A percentile compares a stretch with the other conserved stretches of the same genome.
Conservation (phyloP, 1,284 basidiomycete species). For the Coriolopsis trogii region DNA sequence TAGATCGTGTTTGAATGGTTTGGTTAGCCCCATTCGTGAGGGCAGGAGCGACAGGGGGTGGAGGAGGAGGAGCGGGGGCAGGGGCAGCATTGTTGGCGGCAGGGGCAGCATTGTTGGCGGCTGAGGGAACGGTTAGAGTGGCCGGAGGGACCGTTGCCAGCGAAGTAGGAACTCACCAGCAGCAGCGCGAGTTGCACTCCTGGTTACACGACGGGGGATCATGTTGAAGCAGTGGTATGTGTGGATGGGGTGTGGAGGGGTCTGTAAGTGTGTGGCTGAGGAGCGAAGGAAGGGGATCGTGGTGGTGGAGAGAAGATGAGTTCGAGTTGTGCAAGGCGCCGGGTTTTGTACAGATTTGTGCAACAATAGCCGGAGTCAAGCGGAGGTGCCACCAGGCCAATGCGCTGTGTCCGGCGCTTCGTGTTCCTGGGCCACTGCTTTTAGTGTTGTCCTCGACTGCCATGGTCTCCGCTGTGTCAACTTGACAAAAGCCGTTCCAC, state of each 20-base stretch:
- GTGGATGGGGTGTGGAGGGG: not conserved
- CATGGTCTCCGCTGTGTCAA: no score
- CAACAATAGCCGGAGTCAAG: not conserved
- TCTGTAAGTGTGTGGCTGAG: not conserved
- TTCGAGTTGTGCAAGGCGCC: not conserved
- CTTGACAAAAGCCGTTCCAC: no score
- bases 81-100: not conserved
- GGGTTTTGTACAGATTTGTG: constrained; percentile 1
- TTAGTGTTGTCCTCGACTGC: no score
- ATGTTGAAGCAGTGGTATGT: not conserved
- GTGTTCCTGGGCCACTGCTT: no score
- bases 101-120: constrained; percentile 4
- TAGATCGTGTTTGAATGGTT: constrained; percentile 13
- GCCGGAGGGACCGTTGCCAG: not conserved
- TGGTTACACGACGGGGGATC: constrained; percentile 10
- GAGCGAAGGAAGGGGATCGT: constrained; percentile 8
- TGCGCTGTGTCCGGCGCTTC: no score
- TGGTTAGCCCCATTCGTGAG: not conserved
- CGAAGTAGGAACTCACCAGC: constrained; percentile 14
- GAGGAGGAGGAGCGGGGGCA: not conserved
- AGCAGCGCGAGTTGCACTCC: constrained; percentile 7
- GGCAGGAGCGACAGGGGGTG: not conserved
- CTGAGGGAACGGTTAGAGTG: constrained; percentile 10
- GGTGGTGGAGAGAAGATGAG: constrained; percentile 4
- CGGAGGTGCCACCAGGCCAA: not conserved